phyloP scores from a whole-genome alignment of 352 stramenopile species.

The Pythium pectinolyticum region DNA sequence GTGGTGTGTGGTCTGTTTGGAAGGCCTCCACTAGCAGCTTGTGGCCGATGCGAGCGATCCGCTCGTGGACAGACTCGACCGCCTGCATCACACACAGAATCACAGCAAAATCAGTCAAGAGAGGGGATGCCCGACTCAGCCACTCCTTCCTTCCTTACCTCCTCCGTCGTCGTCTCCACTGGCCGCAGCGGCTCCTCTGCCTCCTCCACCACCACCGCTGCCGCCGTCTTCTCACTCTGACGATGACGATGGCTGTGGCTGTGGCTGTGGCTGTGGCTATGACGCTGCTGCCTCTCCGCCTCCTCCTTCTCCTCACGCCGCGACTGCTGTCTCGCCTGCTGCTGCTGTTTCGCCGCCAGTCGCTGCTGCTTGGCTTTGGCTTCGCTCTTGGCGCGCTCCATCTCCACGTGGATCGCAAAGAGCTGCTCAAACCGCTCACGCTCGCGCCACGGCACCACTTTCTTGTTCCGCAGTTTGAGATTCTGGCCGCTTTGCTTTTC shows the following conservation, averaged over 20 bases:
- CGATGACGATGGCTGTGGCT: slow-evolving; percentile 1
- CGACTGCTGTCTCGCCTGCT: background rate
- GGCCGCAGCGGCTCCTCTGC: background rate
- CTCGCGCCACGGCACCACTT: slow-evolving; percentile 52
- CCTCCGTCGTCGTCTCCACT: background rate
- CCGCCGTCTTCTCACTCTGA: background rate
- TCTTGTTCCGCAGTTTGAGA: slow-evolving; percentile 47
- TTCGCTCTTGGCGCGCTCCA: slow-evolving; percentile 32
- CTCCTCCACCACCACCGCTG: background rate
- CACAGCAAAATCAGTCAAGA: background rate
- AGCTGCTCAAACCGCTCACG: slow-evolving; percentile 55
- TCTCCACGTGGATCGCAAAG: slow-evolving; percentile 48
- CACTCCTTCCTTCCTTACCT: background rate
- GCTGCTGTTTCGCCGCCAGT: slow-evolving; percentile 10
- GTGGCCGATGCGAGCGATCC: slow-evolving; percentile 71
- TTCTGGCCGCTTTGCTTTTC: slow-evolving; percentile 47
- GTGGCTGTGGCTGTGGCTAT: slow-evolving; percentile 17
- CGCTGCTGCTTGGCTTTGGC: too few species aligned
- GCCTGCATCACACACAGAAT: too few species aligned
- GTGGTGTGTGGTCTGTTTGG: too few species aligned
- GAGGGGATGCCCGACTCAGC: background rate
- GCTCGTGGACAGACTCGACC: slow-evolving; percentile 42
- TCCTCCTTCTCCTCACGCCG: background rate
- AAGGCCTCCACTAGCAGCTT: slow-evolving; percentile 72
- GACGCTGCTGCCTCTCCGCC: slow-evolving; percentile 13